Evolutionary conservation across 345 rosid species (phyloP), one percentile per base, ranked within the genome.

Genomic region (Reutealis trisperma): DNA sequence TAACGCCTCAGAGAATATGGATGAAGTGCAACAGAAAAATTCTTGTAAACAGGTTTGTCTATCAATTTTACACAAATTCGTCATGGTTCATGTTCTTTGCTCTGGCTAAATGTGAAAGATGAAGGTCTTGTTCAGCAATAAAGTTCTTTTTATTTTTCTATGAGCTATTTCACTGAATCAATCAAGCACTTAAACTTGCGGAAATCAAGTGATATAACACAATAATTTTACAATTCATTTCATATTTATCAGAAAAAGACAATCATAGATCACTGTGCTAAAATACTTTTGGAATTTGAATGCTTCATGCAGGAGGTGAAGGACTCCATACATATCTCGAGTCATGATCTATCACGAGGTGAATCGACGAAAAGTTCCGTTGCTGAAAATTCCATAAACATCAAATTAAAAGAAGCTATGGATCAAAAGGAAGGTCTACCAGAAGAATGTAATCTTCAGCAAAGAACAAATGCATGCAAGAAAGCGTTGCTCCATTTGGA

Each of bases 401-500:
- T 19, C 42, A 73, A 75, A 67, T 32, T 55, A 21, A 54, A 58
- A 65, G 82, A 78, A 63, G 71, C 57, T 12, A 37, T 37, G 15
- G 63, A 77, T 4, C 59, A 49, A 6, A 74, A 77, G 72, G 77
- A 73, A 47, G 1, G 54, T 32, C 60, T 41, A 72, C 13, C 63
- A n/a, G 77, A 62, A 73, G 78, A 70, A 61, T 81, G 34, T 25
- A 70, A 71, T 54, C 63, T 68, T 66, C 78, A 80, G 79, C 86
- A 77, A 72, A 84, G 79, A 82, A 76, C 88, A 34, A 70, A 47
- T 10, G 76, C 79, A 72, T 93, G 97, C 81, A 86, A 77, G 77
- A 83, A 86, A 76, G 91, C 94, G 74, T 78, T 90, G 51, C 79
- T 79, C 19, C 68, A 71, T 45, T 75, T 91, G 75, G 81, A 90